A percentile compares a stretch with the other conserved stretches of the same genome.
These are phyloP conservation scores for Marasmius oreades DNA, from an alignment of 1,284 basidiomycete species.

Conservation along the genomic window DNA sequence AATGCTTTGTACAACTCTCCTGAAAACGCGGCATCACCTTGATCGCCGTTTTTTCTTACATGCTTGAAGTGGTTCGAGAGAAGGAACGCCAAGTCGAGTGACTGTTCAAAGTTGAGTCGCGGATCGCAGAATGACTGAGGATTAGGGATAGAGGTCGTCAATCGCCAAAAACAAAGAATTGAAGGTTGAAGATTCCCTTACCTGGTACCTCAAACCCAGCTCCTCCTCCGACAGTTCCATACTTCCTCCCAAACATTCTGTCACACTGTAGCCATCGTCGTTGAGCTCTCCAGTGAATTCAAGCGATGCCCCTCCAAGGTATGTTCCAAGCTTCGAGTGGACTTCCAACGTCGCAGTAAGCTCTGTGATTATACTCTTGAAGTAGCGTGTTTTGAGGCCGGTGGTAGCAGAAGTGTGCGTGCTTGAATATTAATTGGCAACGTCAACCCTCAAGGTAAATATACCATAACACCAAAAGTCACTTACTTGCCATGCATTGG, in stretches of 20 bases:
- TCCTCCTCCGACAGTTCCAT: slow-evolving; percentile 78
- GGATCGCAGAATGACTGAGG: slow-evolving; percentile 77
- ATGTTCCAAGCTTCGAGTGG: slow-evolving; percentile 68
- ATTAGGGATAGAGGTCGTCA: slow-evolving; percentile 1
- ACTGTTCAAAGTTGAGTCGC: slow-evolving; percentile 79
- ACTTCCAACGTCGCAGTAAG: slow-evolving; percentile 81
- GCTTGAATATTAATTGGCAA: slow-evolving; percentile 36
- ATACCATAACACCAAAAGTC: background rate
- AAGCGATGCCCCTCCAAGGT: slow-evolving; percentile 91
- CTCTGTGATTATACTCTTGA: slow-evolving; percentile 89
- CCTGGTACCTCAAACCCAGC: slow-evolving; percentile 72
- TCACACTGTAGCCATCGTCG: slow-evolving; percentile 90
- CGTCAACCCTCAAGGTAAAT: background rate
- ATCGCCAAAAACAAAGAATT: background rate
- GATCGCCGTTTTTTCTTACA: slow-evolving; percentile 37
- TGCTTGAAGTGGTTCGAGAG: slow-evolving; percentile 78
- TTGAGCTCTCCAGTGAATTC: slow-evolving; percentile 97
- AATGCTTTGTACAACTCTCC: slow-evolving; percentile 34
- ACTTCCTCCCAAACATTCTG: slow-evolving; percentile 79
- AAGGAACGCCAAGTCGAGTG: slow-evolving; percentile 76
- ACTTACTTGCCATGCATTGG: slow-evolving; percentile 96
- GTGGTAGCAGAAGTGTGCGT: slow-evolving; percentile 69
- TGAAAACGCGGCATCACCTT: slow-evolving; percentile 18
- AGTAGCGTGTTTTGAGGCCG: slow-evolving; percentile 87
- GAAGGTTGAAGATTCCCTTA: slow-evolving; percentile 27